Evolutionary conservation across 2,329 filamentous ascomycete species (phyloP).

Genomic region (Fusarium subtropicale): DNA sequence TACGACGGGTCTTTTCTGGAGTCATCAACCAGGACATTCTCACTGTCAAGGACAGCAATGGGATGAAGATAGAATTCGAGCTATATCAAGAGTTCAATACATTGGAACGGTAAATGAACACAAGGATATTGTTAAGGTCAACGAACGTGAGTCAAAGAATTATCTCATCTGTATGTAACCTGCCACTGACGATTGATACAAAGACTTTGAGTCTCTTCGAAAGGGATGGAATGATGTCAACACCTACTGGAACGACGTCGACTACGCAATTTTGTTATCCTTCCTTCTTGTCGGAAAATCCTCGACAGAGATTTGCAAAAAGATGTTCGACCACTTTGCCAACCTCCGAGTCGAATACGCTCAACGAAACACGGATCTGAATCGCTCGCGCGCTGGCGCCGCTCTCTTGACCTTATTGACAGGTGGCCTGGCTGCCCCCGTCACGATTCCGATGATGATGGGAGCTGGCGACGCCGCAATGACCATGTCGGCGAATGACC

Average conservation of each 20-base stretch:
- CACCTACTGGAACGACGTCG: slow-evolving; percentile 21
- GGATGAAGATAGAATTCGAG: background rate
- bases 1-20: slow-evolving; percentile 16
- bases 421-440: background rate
- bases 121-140: background rate
- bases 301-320: slow-evolving; percentile 6
- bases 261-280: slow-evolving; percentile 14
- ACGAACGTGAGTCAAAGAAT: background rate
- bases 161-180: too few relatives aligned
- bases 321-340: slow-evolving; percentile 19
- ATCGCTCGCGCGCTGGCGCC: slow-evolving; percentile 9
- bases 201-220: slow-evolving; percentile 13
- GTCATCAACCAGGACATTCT: background rate
- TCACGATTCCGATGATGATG: slow-evolving; percentile 28
- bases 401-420: slow-evolving; percentile 16
- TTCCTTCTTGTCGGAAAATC: slow-evolving; percentile 11
- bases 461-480: slow-evolving; percentile 8
- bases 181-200: fast-evolving
- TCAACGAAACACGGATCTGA: slow-evolving; percentile 6
- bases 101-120: slow-evolving; percentile 8
- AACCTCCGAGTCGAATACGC: slow-evolving; percentile 8
- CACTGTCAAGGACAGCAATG: background rate
- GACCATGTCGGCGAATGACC: slow-evolving; percentile 10
- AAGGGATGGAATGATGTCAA: slow-evolving; percentile 17
- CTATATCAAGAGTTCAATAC: slow-evolving; percentile 9